Evolutionary conservation across 2,329 filamentous ascomycete genomes (phyloP).

Genomic region (Colletotrichum liriopes): DNA sequence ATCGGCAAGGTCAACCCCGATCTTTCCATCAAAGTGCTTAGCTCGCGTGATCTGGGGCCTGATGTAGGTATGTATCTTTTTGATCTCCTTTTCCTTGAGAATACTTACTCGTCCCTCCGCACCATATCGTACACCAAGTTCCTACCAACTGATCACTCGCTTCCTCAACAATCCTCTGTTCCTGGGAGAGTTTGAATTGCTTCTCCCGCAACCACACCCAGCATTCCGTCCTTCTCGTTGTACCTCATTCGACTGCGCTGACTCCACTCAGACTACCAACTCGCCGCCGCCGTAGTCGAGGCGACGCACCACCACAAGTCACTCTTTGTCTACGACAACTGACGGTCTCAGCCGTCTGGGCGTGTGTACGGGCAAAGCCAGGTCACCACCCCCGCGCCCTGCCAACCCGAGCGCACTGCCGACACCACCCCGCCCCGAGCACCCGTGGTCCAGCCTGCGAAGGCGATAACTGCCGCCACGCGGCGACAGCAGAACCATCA

Average conservation of each 20-base stretch:
- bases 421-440: slow-evolving; percentile 49
- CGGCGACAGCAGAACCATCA: slow-evolving; percentile 8
- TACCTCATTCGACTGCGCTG: background rate
- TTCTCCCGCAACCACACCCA: background rate
- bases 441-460: slow-evolving; percentile 58
- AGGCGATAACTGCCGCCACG: slow-evolving; percentile 1
- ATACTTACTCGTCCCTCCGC: background rate
- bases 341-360: slow-evolving; percentile 48
- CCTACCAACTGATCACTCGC: background rate
- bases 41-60: slow-evolving; percentile 78
- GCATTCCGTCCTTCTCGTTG: background rate
- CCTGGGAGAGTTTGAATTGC: background rate
- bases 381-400: slow-evolving; percentile 47
- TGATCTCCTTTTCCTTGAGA: background rate
- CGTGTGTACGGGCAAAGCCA: slow-evolving; percentile 46
- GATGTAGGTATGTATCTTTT: slow-evolving; percentile 73
- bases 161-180: background rate
- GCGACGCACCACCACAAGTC: slow-evolving; percentile 85
- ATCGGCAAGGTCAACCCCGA: slow-evolving; percentile 86
- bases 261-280: slow-evolving; percentile 76
- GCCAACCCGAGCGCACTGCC: slow-evolving; percentile 33
- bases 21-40: slow-evolving; percentile 79
- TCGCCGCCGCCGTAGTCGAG: slow-evolving; percentile 86
- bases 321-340: slow-evolving; percentile 79
- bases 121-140: background rate